Percentiles rank a stretch among this genome's conserved stretches.
Evolutionary conservation across 2,329 filamentous ascomycete species (phyloP).

Genomic region (Cryphonectria carpinicola): DNA sequence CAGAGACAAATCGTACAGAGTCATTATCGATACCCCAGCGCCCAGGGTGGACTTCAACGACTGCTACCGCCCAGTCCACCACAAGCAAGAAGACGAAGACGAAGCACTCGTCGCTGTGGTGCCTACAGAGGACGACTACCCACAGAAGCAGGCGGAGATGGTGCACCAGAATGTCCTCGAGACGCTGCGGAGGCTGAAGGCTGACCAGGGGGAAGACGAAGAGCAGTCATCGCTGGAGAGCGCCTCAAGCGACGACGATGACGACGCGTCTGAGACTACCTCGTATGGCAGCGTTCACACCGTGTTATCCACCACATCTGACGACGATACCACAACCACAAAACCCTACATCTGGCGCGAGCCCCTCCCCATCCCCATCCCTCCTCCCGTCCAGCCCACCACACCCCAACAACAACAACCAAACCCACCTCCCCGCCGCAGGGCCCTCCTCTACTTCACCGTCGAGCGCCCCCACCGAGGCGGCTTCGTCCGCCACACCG

Average conservation of each 20-base stretch:
- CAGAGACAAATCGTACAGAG: not conserved
- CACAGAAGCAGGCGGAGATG: not conserved
- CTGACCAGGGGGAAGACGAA: not conserved
- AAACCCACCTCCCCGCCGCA: not conserved
- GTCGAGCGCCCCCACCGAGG: conserved; percentile 2
- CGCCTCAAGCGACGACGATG: not conserved
- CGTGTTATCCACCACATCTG: not conserved
- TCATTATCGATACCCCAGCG: not conserved
- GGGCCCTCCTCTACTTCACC: conserved; percentile 7
- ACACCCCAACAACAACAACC: not conserved
- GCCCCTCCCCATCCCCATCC: not conserved
- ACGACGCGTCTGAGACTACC: not conserved
- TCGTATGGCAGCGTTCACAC: conserved; percentile 10
- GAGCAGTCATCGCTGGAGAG: not conserved
- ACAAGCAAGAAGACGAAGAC: not conserved
- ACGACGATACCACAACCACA: not conserved
- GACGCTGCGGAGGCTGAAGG: not conserved
- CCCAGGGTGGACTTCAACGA: not conserved
- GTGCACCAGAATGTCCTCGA: not conserved
- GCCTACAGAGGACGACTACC: not conserved
- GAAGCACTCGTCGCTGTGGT: not conserved
- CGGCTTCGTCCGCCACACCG: conserved; percentile 4
- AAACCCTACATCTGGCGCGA: not conserved
- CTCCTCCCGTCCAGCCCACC: not conserved
- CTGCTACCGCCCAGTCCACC: not conserved